Conservation (phyloP, 805 yeast genomes). For the Teunomyces barrocoloradensis region DNA sequence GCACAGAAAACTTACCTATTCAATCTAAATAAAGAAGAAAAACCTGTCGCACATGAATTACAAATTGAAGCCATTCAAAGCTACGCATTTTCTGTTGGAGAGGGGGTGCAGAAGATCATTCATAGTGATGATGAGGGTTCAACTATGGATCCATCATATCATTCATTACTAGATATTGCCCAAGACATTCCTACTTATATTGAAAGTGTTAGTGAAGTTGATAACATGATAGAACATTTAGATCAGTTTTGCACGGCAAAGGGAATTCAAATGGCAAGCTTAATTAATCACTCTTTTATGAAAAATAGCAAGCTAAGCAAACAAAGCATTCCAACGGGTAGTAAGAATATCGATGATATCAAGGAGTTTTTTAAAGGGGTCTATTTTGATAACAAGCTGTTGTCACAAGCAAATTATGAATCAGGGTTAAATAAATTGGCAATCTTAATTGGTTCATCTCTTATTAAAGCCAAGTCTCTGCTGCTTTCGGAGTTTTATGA, state of each 20-base stretch:
- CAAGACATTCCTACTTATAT: slow-evolving; percentile 13
- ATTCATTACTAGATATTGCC: slow-evolving; percentile 12
- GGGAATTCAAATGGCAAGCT: slow-evolving; percentile 13
- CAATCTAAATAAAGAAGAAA: background rate
- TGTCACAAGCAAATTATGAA: background rate
- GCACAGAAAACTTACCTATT: background rate
- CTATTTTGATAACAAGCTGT: background rate
- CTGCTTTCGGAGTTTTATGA: background rate
- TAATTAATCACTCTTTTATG: slow-evolving; percentile 13
- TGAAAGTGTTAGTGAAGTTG: slow-evolving; percentile 24
- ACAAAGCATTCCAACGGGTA: slow-evolving; percentile 6
- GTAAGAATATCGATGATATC: slow-evolving; percentile 9
- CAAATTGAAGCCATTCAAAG: slow-evolving; percentile 7
- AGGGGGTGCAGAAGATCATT: slow-evolving; percentile 10
- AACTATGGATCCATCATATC: slow-evolving; percentile 2
- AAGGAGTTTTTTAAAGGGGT: background rate
- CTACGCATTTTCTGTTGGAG: slow-evolving; percentile 13
- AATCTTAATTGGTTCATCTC: slow-evolving; percentile 10
- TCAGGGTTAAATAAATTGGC: slow-evolving; percentile 6
- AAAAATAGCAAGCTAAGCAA: slow-evolving; percentile 16
- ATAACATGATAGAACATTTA: slow-evolving; percentile 33
- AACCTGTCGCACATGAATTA: background rate
- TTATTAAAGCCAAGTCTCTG: slow-evolving; percentile 11
- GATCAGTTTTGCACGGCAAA: slow-evolving; percentile 17
- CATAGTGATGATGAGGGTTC: background rate